Evolutionary conservation across 306 rosid species (phyloP).

Genomic region (Trifolium repens): DNA sequence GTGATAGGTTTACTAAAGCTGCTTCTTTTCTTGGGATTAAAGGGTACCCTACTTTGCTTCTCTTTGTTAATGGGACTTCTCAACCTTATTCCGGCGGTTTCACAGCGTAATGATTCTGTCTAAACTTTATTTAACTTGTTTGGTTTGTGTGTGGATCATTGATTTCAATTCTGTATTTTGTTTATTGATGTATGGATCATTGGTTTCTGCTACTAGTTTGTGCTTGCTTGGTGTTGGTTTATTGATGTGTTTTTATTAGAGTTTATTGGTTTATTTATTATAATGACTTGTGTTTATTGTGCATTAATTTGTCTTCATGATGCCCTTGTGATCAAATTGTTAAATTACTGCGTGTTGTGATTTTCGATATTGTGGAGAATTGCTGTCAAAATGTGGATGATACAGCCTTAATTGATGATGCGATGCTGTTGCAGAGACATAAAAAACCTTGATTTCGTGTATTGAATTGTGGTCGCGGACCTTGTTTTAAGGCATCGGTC

Average conservation of each 20-base stretch:
- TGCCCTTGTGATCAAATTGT: not conserved
- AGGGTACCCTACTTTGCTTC: slow-evolving; percentile 87
- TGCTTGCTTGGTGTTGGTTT: slow-evolving; percentile 8
- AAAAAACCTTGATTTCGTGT: not conserved
- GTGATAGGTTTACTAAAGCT: slow-evolving; percentile 73
- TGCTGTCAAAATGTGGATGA: not conserved
- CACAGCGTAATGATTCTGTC: slow-evolving; percentile 41
- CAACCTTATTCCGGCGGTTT: slow-evolving; percentile 85
- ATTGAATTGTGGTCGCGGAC: not conserved
- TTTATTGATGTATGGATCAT: not conserved
- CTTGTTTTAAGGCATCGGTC: slow-evolving; percentile 9
- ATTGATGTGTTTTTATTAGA: not conserved
- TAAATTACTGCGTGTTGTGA: not conserved
- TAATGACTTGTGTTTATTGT: not conserved
- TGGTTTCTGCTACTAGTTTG: slow-evolving; percentile 38
- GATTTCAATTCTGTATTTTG: not conserved
- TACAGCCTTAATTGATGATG: not conserved
- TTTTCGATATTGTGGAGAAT: not conserved
- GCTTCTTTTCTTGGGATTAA: slow-evolving; percentile 79
- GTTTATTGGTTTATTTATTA: not conserved
- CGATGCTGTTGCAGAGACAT: not conserved
- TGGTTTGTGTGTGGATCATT: not conserved
- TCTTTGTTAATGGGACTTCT: slow-evolving; percentile 88
- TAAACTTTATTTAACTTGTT: not conserved
- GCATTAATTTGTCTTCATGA: slow-evolving; percentile 13